These are phyloP conservation scores for Kwoniella bestiolae DNA, from an alignment of 768 basidiomycete species.

Conservation along the genomic window DNA sequence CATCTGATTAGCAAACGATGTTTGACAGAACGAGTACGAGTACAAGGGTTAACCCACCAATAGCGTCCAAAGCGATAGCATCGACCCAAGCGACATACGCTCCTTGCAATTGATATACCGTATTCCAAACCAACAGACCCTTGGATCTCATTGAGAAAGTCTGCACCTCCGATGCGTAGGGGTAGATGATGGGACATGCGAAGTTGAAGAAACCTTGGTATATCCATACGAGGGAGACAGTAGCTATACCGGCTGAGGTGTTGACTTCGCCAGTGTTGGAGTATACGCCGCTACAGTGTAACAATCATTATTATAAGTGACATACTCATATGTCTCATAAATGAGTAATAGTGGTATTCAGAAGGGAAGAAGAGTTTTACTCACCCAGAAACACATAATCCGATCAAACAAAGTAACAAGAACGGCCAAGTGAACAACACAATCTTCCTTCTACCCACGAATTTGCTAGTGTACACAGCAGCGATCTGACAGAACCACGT, in stretches of 20 bases:
- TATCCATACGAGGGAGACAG: slow-evolving; percentile 55
- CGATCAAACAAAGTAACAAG: slow-evolving; percentile 49
- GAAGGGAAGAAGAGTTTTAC: background rate
- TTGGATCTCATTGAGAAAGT: slow-evolving; percentile 58
- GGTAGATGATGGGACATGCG: slow-evolving; percentile 26
- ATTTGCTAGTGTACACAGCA: slow-evolving; percentile 51
- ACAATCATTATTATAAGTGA: slow-evolving; percentile 10
- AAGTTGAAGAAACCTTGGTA: slow-evolving; percentile 57
- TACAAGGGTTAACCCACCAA: slow-evolving; percentile 33
- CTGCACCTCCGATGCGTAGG: slow-evolving; percentile 56
- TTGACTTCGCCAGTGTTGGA: slow-evolving; percentile 41
- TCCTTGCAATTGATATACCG: slow-evolving; percentile 66
- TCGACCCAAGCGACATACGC: slow-evolving; percentile 76
- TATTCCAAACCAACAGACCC: slow-evolving; percentile 58
- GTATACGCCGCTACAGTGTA: slow-evolving; percentile 46
- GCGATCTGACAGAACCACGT: slow-evolving; percentile 56
- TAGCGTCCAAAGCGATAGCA: slow-evolving; percentile 59
- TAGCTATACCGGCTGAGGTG: slow-evolving; percentile 47
- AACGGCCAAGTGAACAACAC: slow-evolving; percentile 56
- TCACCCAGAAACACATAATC: slow-evolving; percentile 50
- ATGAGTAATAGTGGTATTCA: background rate
- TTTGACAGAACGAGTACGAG: background rate
- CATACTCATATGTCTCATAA: background rate
- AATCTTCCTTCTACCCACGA: slow-evolving; percentile 53
- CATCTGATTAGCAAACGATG: background rate